phyloP scores from a whole-genome alignment of 352 stramenopile species.

The Globisporangium paddicum region DNA sequence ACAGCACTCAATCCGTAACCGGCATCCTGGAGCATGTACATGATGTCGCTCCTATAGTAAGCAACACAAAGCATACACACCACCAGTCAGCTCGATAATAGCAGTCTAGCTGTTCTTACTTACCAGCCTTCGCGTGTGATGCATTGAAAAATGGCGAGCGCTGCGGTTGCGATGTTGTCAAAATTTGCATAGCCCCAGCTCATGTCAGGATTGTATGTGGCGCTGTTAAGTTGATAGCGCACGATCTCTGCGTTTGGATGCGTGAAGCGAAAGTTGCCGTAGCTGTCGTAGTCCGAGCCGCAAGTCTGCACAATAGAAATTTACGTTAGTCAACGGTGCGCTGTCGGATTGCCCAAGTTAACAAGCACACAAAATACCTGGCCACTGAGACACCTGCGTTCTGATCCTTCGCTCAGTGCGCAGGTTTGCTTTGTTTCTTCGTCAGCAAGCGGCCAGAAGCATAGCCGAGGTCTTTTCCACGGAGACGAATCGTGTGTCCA shows the following conservation, averaged over 20 bases:
- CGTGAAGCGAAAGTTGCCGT: conserved; percentile 63
- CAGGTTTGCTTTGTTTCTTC: conserved; percentile 57
- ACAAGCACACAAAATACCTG: conserved; percentile 20
- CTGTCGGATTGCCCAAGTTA: background rate
- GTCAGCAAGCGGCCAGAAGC: conserved; percentile 87
- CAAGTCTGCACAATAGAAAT: conserved; percentile 41
- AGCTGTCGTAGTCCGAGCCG: conserved; percentile 56
- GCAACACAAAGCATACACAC: too few species aligned
- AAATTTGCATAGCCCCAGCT: conserved; percentile 88
- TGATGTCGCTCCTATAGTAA: conserved; percentile 39
- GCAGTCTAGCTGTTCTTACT: too few species aligned
- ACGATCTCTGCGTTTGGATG: conserved; percentile 33
- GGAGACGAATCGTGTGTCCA: conserved; percentile 50
- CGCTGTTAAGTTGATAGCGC: conserved; percentile 26
- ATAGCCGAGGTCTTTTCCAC: conserved; percentile 58
- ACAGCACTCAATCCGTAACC: conserved; percentile 38
- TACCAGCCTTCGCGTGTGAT: conserved; percentile 92
- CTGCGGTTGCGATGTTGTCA: conserved; percentile 82
- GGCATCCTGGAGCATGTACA: conserved; percentile 63
- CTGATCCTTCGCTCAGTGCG: conserved; percentile 30
- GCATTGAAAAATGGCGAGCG: conserved; percentile 86
- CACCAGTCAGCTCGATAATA: too few species aligned
- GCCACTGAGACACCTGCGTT: conserved; percentile 33
- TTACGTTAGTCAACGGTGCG: background rate
- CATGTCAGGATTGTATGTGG: conserved; percentile 65